Evolutionary conservation across 2,329 filamentous ascomycete species (phyloP).

Genomic region (Biscogniauxia marginata): DNA sequence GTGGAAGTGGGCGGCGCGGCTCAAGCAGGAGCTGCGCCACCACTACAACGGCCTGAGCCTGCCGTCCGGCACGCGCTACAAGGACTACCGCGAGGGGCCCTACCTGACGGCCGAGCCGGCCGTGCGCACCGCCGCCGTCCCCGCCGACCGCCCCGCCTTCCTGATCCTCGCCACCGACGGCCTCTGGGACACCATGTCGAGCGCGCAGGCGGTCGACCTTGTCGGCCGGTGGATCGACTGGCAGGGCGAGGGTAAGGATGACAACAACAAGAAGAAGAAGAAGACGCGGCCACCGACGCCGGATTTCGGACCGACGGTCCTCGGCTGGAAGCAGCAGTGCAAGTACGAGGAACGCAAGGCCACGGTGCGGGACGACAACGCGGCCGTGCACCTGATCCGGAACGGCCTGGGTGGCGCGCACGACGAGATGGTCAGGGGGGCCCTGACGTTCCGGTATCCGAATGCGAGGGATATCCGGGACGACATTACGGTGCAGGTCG

Average conservation of each 20-base stretch:
- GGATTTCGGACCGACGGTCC: constrained; percentile 24
- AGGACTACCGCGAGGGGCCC: constrained; percentile 53
- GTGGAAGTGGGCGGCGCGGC: constrained; percentile 63
- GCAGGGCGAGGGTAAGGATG: constrained; percentile 22
- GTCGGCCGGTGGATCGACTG: constrained; percentile 53
- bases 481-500: constrained; percentile 81
- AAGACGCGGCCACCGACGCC: constrained; percentile 1
- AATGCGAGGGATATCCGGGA: constrained; percentile 65
- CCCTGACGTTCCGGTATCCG: constrained; percentile 70
- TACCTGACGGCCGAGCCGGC: constrained; percentile 69
- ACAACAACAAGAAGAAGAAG: constrained; percentile 6
- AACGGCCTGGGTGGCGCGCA: constrained; percentile 79
- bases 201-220: constrained; percentile 55
- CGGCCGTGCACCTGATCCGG: constrained; percentile 75
- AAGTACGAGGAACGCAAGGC: constrained; percentile 56
- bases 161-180: constrained; percentile 67
- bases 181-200: constrained; percentile 62
- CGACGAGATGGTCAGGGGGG: constrained; percentile 68
- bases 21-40: constrained; percentile 43
- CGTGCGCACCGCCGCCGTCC: constrained; percentile 55
- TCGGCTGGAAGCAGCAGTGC: constrained; percentile 27
- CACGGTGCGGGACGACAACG: constrained; percentile 76
- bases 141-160: constrained; percentile 50
- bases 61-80: constrained; percentile 41
- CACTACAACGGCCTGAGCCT: constrained; percentile 46